phyloP scores from a whole-genome alignment of 371 early-diverging fungal species.

The Funneliformis caledonium region DNA sequence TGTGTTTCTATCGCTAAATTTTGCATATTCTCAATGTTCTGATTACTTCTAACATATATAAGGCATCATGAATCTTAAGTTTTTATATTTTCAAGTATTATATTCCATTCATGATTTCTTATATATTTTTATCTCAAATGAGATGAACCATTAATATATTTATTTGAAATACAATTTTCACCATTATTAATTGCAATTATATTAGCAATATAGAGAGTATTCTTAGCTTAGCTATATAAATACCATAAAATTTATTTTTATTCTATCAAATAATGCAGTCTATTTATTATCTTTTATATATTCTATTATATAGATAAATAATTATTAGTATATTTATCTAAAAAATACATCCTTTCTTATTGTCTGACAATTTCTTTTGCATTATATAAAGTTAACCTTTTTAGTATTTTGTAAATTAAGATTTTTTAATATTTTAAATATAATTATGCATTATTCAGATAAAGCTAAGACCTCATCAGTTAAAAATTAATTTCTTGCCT shows the following conservation, averaged over 20 bases:
- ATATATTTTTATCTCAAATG: background rate
- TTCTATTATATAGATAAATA: background rate
- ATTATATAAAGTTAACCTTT: conserved; percentile 9
- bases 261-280: background rate
- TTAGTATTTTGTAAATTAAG: background rate
- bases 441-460: too few relatives aligned
- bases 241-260: conserved; percentile 23
- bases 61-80: background rate
- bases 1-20: background rate
- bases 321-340: conserved; percentile 15
- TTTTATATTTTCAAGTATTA: conserved; percentile 12
- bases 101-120: conserved; percentile 5
- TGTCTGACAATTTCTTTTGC: conserved; percentile 15
- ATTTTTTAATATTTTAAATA: too few relatives aligned
- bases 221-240: background rate
- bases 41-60: background rate
- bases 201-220: background rate
- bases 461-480: too few relatives aligned
- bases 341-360: conserved; percentile 10
- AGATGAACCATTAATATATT: conserved; percentile 27
- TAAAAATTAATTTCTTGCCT: too few relatives aligned
- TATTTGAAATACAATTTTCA: conserved; percentile 25
- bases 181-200: background rate
- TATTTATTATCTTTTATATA: conserved; percentile 29
- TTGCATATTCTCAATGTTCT: background rate